Conservation (phyloP, 116 monocot genomes). For the Phalaenopsis hybrid region DNA sequence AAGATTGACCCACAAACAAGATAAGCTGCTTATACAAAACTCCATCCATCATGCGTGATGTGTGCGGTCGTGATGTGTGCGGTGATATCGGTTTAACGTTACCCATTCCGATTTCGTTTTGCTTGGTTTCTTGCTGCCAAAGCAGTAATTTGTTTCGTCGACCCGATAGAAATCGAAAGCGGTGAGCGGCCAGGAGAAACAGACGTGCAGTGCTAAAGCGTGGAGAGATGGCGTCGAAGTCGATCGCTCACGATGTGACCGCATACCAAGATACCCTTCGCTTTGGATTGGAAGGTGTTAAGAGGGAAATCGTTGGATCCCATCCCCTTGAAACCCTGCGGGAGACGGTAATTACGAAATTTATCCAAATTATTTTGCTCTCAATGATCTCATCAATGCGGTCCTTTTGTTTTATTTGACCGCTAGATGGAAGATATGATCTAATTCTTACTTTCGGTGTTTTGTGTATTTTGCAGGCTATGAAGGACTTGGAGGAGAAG, state of each 20-base stretch:
- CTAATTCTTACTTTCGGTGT: background rate
- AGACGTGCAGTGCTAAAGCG: background rate
- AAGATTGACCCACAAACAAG: too few relatives aligned
- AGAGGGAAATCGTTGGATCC: conserved; percentile 59
- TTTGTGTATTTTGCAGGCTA: conserved; percentile 16
- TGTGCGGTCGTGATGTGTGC: too few relatives aligned
- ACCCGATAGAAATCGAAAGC: background rate
- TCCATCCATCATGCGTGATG: too few relatives aligned
- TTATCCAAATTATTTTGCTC: background rate
- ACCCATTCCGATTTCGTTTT: too few relatives aligned
- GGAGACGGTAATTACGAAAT: conserved; percentile 37
- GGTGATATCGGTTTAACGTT: too few relatives aligned
- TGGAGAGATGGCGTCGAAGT: conserved; percentile 10
- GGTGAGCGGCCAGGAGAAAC: background rate
- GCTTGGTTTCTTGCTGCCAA: background rate
- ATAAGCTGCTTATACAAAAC: too few relatives aligned
- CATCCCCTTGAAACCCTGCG: conserved; percentile 62
- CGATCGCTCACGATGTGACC: conserved; percentile 44
- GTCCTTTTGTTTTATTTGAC: conserved; percentile 1
- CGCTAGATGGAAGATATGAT: background rate
- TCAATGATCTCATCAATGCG: background rate
- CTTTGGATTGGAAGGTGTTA: conserved; percentile 69
- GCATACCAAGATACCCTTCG: conserved; percentile 56
- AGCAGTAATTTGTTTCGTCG: background rate
- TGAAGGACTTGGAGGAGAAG: conserved; percentile 40